Evolutionary conservation across 176 grass and related monocot genomes (phyloP).

Genomic region (Ensete ventricosum): DNA sequence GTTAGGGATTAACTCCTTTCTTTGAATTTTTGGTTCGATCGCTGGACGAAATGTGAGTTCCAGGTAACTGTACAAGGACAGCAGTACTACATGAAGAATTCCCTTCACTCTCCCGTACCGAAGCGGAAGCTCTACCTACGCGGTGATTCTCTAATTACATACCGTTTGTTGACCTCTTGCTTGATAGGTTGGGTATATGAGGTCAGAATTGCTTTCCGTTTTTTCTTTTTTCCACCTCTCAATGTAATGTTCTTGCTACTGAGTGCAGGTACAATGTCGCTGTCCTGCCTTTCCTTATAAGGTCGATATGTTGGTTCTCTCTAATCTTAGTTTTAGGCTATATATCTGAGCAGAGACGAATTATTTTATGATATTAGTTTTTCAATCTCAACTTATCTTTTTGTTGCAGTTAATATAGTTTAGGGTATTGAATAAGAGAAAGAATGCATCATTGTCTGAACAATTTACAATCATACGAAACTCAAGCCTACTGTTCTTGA

Average conservation of each 20-base stretch:
- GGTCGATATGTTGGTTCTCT: too few species aligned
- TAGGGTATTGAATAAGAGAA: slow-evolving; percentile 87
- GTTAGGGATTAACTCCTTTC: not conserved
- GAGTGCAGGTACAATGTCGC: not conserved
- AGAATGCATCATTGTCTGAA: slow-evolving; percentile 81
- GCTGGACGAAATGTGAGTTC: slow-evolving; percentile 72
- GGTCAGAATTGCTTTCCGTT: too few species aligned
- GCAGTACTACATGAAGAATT: slow-evolving; percentile 72
- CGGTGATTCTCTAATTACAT: slow-evolving; percentile 27
- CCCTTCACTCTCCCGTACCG: slow-evolving; percentile 56
- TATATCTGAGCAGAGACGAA: too few species aligned
- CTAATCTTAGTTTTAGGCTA: too few species aligned
- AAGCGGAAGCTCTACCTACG: slow-evolving; percentile 59
- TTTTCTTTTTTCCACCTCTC: not conserved
- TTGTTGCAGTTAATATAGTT: slow-evolving; percentile 65
- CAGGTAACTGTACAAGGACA: slow-evolving; percentile 82
- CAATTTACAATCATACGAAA: slow-evolving; percentile 94
- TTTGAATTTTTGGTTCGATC: slow-evolving; percentile 15
- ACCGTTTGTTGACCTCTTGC: not conserved
- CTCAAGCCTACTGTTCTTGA: slow-evolving; percentile 89
- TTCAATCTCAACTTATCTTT: not conserved
- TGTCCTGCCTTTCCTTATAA: not conserved
- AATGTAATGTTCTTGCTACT: not conserved
- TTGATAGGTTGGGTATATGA: not conserved
- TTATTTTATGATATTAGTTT: not conserved